Conservation (phyloP, 768 basidiomycete genomes). For the Nidularia sp. region DNA sequence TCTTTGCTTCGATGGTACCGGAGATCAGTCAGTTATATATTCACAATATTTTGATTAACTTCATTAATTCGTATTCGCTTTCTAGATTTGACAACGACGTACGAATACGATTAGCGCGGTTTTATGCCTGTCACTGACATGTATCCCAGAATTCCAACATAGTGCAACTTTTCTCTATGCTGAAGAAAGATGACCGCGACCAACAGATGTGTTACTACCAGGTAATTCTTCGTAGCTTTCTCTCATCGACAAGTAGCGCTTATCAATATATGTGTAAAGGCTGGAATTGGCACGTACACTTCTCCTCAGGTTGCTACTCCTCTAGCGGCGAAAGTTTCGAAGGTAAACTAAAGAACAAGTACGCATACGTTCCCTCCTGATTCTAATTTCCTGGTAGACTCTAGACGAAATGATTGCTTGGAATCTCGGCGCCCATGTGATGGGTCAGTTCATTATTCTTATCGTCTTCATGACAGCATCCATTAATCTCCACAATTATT, state of each 20-base stretch:
- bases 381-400: slow-evolving; percentile 19
- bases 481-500: background rate
- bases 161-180: slow-evolving; percentile 42
- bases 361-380: background rate
- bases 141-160: slow-evolving; percentile 49
- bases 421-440: slow-evolving; percentile 45
- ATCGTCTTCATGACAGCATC: background rate
- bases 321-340: slow-evolving; percentile 27
- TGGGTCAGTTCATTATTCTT: slow-evolving; percentile 24
- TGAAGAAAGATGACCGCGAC: slow-evolving; percentile 47
- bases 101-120: background rate
- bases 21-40: slow-evolving; percentile 35
- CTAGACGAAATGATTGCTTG: slow-evolving; percentile 47
- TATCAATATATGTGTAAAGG: slow-evolving; percentile 15
- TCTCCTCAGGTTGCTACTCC: slow-evolving; percentile 32
- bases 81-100: background rate
- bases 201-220: slow-evolving; percentile 62
- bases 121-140: background rate
- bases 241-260: background rate
- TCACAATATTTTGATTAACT: background rate
- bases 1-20: slow-evolving; percentile 57
- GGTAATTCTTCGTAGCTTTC: slow-evolving; percentile 16
- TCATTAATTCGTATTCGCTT: background rate
- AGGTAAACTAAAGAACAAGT: slow-evolving; percentile 18
- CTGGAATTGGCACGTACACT: slow-evolving; percentile 51